Conservation (phyloP, 208 protist species). For the Crithidia mellificae region DNA sequence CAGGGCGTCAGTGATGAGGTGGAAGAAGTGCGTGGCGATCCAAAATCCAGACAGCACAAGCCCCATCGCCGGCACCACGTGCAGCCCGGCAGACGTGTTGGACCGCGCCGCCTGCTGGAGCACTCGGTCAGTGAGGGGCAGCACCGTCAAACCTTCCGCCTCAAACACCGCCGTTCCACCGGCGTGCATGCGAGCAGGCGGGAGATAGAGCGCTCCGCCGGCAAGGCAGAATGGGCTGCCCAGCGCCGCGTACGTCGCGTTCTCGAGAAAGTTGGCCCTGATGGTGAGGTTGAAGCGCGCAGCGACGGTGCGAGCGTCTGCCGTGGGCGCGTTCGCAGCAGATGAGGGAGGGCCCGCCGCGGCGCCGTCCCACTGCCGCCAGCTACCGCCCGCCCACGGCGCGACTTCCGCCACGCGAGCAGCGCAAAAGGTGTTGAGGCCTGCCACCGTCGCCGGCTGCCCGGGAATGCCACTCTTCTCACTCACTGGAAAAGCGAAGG, state of each 20-base stretch:
- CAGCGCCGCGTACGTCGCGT: slow-evolving; percentile 28
- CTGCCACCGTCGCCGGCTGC: slow-evolving; percentile 7
- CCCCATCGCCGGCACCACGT: slow-evolving; percentile 32
- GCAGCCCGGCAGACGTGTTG: background rate
- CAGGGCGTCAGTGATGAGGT: slow-evolving; percentile 36
- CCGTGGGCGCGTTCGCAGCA: no score
- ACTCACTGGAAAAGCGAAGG: background rate
- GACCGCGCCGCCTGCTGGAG: background rate
- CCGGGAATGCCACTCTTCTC: background rate
- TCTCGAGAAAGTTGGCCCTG: background rate
- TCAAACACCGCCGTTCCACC: slow-evolving; percentile 18
- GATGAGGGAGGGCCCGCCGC: no score
- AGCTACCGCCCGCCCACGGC: slow-evolving; percentile 12
- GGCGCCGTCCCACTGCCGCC: slow-evolving; percentile 2
- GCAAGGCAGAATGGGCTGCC: slow-evolving; percentile 24
- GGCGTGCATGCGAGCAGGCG: slow-evolving; percentile 13
- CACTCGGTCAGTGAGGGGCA: slow-evolving; percentile 16
- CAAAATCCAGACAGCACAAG: slow-evolving; percentile 24
- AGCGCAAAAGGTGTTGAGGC: slow-evolving; percentile 22
- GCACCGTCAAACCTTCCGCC: slow-evolving; percentile 9
- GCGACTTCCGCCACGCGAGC: slow-evolving; percentile 19
- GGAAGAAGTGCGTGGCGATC: slow-evolving; percentile 34
- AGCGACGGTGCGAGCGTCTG: background rate
- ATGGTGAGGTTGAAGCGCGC: slow-evolving; percentile 11
- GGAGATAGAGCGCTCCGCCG: slow-evolving; percentile 16